Percentiles rank a stretch among this genome's conserved stretches.
phyloP scores from a whole-genome alignment of 2,329 filamentous ascomycete species.

The Fusarium domesticum region DNA sequence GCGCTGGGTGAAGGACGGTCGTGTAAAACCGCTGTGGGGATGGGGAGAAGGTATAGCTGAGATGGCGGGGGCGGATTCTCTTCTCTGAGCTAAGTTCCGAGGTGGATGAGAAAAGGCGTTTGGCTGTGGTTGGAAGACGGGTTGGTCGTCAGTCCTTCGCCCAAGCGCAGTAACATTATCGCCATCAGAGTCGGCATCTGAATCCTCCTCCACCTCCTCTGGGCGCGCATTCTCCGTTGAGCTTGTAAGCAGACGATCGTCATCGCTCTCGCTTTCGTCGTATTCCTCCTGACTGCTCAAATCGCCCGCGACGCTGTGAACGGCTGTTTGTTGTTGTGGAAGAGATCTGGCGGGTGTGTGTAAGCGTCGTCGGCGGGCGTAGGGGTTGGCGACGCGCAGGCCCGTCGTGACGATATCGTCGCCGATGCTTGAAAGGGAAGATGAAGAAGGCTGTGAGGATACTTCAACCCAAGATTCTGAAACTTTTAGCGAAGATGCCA shows the following conservation, averaged over 20 bases:
- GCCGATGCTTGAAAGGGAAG: constrained; percentile 78
- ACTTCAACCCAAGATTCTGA: constrained; percentile 97
- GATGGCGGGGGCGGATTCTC: constrained; percentile 44
- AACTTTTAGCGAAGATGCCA: constrained; percentile 11
- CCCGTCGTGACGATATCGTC: constrained; percentile 93
- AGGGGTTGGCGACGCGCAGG: constrained; percentile 68
- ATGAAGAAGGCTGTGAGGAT: constrained; percentile 87
- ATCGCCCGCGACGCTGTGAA: constrained; percentile 43
- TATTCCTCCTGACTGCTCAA: constrained; percentile 90
- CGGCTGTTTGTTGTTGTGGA: constrained; percentile 40
- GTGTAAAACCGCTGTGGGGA: constrained; percentile 48
- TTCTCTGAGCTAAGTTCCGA: constrained; percentile 45
- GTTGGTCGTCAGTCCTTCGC: constrained; percentile 45
- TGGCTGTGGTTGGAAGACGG: constrained; percentile 77
- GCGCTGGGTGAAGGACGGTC: constrained; percentile 48
- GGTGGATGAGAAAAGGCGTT: constrained; percentile 90
- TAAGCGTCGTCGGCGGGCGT: constrained; percentile 56
- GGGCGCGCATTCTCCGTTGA: constrained; percentile 53
- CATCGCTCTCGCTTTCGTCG: constrained; percentile 88
- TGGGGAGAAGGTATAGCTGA: constrained; percentile 49
- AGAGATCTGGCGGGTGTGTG: constrained; percentile 34
- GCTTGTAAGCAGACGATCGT: constrained; percentile 64
- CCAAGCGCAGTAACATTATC: constrained; percentile 84
- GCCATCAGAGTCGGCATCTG: constrained; percentile 54
- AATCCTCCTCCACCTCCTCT: constrained; percentile 42